Percentiles rank a stretch among this genome's conserved stretches.
phyloP scores from a whole-genome alignment of 2,329 filamentous ascomycete genomes.

The Colletotrichum spaethianum region DNA sequence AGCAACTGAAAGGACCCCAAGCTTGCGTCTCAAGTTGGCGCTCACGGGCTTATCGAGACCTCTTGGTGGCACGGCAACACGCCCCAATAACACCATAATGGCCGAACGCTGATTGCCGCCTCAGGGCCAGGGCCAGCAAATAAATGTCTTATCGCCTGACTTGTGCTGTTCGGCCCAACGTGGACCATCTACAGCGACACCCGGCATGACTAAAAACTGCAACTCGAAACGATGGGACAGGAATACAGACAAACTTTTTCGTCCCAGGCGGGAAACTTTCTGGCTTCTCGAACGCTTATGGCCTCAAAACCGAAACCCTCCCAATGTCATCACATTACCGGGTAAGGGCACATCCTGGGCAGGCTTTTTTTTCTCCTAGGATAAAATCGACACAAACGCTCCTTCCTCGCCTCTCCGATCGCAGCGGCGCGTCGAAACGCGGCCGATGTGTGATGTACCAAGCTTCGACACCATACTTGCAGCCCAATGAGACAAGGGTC shows the following conservation, averaged over 20 bases:
- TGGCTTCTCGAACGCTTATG: not conserved
- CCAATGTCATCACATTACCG: not conserved
- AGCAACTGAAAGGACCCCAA: not conserved
- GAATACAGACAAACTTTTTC: not conserved
- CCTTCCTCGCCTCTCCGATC: not conserved
- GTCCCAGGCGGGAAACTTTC: not conserved
- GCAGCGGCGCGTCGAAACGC: conserved; percentile 1
- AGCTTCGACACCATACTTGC: conserved; percentile 8
- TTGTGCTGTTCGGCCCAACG: conserved; percentile 15
- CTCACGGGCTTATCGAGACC: conserved; percentile 1
- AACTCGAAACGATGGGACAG: not conserved
- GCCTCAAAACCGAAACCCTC: conserved; percentile 1
- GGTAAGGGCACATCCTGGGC: not conserved
- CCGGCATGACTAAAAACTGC: not conserved
- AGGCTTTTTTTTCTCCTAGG: not conserved
- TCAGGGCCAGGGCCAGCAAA: not conserved
- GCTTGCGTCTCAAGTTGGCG: not conserved
- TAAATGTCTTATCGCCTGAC: conserved; percentile 30
- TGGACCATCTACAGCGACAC: not conserved
- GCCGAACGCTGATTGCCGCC: not conserved
- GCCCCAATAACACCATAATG: not conserved
- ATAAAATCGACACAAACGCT: not conserved
- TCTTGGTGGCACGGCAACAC: conserved; percentile 7
- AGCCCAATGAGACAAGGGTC: conserved; percentile 30
- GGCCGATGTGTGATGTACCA: not conserved